Conservation (phyloP, 176 grass and related monocot species). For the Microstegium vimineum region DNA sequence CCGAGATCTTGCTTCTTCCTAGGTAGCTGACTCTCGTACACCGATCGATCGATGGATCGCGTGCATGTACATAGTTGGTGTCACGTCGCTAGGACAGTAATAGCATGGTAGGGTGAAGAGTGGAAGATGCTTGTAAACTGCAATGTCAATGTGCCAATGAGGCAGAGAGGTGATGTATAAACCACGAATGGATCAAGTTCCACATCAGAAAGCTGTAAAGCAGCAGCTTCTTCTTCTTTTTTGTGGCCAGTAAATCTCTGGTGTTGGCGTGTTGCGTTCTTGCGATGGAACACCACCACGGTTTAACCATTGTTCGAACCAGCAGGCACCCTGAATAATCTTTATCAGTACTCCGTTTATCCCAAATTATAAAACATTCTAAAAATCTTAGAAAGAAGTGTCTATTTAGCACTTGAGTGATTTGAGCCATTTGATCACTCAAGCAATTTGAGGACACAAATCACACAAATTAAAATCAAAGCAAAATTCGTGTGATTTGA, state of each 20-base stretch:
- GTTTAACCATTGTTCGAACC: neutral
- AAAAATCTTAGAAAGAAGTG: too few species aligned
- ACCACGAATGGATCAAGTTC: neutral
- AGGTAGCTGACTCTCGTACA: neutral
- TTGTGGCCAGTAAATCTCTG: neutral
- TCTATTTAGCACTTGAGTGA: too few species aligned
- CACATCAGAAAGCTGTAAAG: neutral
- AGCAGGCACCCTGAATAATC: neutral
- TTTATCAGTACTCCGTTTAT: too few species aligned
- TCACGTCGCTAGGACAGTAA: neutral
- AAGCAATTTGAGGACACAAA: too few species aligned
- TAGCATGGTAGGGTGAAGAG: neutral
- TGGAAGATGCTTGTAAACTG: neutral
- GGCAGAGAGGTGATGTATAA: neutral
- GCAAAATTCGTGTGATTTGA: too few species aligned
- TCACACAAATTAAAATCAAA: too few species aligned
- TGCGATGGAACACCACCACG: neutral
- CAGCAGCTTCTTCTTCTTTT: neutral
- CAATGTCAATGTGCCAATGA: neutral
- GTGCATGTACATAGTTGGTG: neutral
- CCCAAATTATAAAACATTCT: too few species aligned
- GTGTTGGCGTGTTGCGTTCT: neutral
- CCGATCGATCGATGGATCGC: neutral
- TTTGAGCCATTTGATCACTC: too few species aligned
- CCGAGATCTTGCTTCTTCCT: neutral